A percentile compares a stretch with the other conserved stretches of the same genome.
Evolutionary conservation across 2,329 filamentous ascomycete genomes (phyloP).

Genomic region (Fusarium paranaense): DNA sequence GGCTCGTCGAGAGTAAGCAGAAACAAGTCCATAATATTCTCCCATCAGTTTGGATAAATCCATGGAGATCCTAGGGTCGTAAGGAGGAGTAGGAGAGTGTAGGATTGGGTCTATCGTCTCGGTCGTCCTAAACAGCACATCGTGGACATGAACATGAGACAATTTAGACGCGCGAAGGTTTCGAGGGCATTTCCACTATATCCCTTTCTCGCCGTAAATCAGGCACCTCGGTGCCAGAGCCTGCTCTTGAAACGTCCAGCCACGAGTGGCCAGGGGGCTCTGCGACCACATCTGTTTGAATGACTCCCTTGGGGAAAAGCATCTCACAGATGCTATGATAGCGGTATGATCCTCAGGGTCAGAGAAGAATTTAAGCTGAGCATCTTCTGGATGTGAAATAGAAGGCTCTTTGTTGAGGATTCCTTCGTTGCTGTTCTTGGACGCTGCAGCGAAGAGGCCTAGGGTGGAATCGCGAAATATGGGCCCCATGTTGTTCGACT

Average conservation of each 20-base stretch:
- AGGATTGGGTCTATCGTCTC: neutral
- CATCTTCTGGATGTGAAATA: too few relatives aligned
- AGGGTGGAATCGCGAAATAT: neutral
- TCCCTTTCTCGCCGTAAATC: neutral
- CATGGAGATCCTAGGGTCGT: neutral
- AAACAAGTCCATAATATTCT: neutral
- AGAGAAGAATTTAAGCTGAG: neutral
- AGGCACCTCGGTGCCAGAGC: neutral
- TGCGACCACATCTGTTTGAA: neutral
- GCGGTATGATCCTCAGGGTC: neutral
- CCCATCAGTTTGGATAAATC: neutral
- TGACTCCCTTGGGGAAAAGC: neutral
- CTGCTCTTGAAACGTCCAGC: neutral
- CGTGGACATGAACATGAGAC: neutral
- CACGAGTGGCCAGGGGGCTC: neutral
- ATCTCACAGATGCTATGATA: neutral
- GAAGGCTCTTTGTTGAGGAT: neutral
- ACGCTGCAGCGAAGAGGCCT: neutral
- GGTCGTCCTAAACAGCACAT: neutral
- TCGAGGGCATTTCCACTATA: neutral
- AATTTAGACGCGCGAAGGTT: accelerated
- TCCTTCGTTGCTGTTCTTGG: neutral
- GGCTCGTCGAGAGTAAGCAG: neutral
- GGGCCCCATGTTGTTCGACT: neutral
- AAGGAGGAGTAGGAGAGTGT: neutral